Conservation (phyloP, 2,329 filamentous ascomycete genomes). For the Drechmeria coniospora region DNA sequence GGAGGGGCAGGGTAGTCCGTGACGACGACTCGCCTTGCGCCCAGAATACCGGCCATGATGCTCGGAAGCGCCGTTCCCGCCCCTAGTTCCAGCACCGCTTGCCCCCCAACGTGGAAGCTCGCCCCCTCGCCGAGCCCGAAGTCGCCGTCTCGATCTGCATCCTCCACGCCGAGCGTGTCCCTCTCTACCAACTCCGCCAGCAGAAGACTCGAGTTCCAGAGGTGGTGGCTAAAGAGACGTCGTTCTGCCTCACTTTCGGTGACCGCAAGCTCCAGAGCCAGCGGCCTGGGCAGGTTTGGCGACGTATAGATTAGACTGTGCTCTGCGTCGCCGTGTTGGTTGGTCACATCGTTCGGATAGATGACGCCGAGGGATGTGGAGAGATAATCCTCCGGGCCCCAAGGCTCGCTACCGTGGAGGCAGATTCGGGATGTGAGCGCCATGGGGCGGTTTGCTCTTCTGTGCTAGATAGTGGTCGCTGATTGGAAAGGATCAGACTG, state of each 20-base stretch:
- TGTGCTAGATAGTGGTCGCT: background rate
- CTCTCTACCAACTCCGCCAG: conserved; percentile 41
- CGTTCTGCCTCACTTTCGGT: conserved; percentile 37
- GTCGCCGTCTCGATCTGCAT: background rate
- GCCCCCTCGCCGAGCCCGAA: conserved; percentile 3
- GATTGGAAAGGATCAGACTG: no score
- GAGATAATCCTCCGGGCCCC: conserved; percentile 43
- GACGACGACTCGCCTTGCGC: conserved; percentile 36
- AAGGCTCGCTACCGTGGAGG: conserved; percentile 9
- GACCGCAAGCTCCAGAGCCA: conserved; percentile 30
- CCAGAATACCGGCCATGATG: conserved; percentile 31
- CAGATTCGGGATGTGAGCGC: conserved; percentile 23
- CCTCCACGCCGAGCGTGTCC: conserved; percentile 19
- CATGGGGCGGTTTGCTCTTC: conserved; percentile 17
- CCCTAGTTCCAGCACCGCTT: conserved; percentile 48
- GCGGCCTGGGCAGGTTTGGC: conserved; percentile 28
- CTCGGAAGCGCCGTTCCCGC: conserved; percentile 45
- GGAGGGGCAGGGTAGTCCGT: conserved; percentile 53
- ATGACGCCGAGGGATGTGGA: conserved; percentile 42
- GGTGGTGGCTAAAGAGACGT: conserved; percentile 52
- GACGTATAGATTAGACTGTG: conserved; percentile 44
- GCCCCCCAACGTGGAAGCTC: conserved; percentile 31
- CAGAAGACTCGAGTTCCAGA: conserved; percentile 53
- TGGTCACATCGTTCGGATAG: conserved; percentile 52
- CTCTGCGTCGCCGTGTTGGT: conserved; percentile 48